These are phyloP conservation scores for Periglandula ipomoeae DNA, from an alignment of 2,329 filamentous ascomycete genomes.

Conservation along the genomic window DNA sequence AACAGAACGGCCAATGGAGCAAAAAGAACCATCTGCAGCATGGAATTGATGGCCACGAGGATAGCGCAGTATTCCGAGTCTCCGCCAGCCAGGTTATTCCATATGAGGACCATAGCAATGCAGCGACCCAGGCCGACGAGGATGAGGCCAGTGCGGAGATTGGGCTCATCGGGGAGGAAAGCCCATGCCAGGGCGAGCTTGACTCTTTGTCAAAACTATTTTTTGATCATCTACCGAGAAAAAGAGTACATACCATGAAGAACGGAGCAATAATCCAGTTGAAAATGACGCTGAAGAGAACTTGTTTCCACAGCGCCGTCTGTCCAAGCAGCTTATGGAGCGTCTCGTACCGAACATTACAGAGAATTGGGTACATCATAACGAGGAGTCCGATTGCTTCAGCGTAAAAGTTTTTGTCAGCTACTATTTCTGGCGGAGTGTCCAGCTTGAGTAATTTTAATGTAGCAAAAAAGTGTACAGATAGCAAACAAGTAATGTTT, in stretches of 20 bases:
- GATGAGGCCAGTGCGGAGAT: constrained; percentile 59
- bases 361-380: constrained; percentile 93
- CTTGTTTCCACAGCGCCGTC: constrained; percentile 63
- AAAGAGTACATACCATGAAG: constrained; percentile 53
- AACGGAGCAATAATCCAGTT: constrained; percentile 82
- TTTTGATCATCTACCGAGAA: neutral
- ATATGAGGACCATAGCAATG: constrained; percentile 79
- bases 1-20: constrained; percentile 61
- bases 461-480: neutral
- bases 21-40: constrained; percentile 66
- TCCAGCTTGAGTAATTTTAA: too few relatives aligned
- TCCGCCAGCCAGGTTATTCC: constrained; percentile 62
- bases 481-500: too few relatives aligned
- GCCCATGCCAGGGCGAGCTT: constrained; percentile 60
- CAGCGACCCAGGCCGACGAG: constrained; percentile 78
- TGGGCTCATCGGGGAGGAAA: constrained; percentile 49
- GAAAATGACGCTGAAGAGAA: constrained; percentile 64
- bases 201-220: neutral
- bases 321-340: constrained; percentile 57
- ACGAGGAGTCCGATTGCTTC: constrained; percentile 69
- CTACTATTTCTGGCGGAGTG: too few relatives aligned
- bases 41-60: constrained; percentile 64
- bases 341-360: constrained; percentile 73
- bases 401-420: neutral
- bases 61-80: constrained; percentile 78